phyloP scores from a whole-genome alignment of 2,329 filamentous ascomycete genomes.

The Phaeosphaeria sp. region DNA sequence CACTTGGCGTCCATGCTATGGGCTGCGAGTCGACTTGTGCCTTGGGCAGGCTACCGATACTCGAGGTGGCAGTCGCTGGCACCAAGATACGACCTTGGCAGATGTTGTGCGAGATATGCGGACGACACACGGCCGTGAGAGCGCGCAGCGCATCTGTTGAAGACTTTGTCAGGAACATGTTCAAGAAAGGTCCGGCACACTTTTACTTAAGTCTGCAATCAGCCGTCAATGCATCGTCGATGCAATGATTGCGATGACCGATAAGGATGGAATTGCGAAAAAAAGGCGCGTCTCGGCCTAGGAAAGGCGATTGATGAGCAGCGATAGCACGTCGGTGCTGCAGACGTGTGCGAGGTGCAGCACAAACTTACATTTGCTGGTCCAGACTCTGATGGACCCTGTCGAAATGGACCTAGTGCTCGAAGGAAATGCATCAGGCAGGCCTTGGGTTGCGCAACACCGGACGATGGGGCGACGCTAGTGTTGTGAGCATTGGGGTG shows the following conservation, averaged over 20 bases:
- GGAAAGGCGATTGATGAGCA: neutral
- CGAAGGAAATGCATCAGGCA: slow-evolving; percentile 11
- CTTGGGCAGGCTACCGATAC: neutral
- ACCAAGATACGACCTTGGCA: neutral
- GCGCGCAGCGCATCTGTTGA: neutral
- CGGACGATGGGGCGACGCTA: slow-evolving; percentile 8
- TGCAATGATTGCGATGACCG: neutral
- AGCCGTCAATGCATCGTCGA: neutral
- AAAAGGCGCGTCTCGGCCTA: slow-evolving; percentile 12
- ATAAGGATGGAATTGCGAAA: slow-evolving; percentile 17
- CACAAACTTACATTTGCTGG: slow-evolving; percentile 12
- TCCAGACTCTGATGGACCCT: slow-evolving; percentile 16
- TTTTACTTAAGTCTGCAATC: neutral
- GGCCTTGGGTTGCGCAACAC: slow-evolving; percentile 15
- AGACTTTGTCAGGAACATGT: too few relatives aligned
- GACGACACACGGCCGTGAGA: neutral
- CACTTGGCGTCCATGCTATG: neutral
- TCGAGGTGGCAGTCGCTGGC: neutral
- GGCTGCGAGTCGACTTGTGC: neutral
- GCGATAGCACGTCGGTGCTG: slow-evolving; percentile 7
- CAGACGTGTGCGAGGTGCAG: slow-evolving; percentile 14
- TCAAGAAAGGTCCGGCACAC: too few relatives aligned
- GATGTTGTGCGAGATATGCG: neutral
- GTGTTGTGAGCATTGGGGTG: slow-evolving; percentile 6
- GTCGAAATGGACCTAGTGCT: slow-evolving; percentile 7